Evolutionary conservation across 2,329 filamentous ascomycete species (phyloP), one percentile per base, ranked within the genome.

Genomic region (Tricladium varicosporioides): DNA sequence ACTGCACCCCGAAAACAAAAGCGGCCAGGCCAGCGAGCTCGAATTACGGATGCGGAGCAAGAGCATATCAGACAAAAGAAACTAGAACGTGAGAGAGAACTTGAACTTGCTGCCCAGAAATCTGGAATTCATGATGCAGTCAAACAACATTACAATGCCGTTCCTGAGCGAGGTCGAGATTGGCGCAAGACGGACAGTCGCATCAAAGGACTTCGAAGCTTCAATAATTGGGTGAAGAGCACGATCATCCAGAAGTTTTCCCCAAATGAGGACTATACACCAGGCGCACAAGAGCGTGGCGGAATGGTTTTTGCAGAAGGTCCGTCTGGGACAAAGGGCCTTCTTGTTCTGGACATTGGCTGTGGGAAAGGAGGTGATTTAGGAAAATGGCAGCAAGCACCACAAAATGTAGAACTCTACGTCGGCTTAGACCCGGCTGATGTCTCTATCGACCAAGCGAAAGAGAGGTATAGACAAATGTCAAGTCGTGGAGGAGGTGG

Each of bases 211-310:
- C 78, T 99, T 53, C 85, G 94, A 53, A 91, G 89, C 64, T 94
- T 96, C 79, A 99, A 99, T 77, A 99, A 99, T 74, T 99, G 94
- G 94, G 84, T 99, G 75, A 99, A 99, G 79, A 96, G 91, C 70
- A 93, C 90, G 50, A 84, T 97, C 65, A 97, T 99, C 65, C 92
- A 97, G 71, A 97, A 96, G 71, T 97, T 97, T 75, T 91, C 91
- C 4, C 89, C 89, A 0, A 86, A 87, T 62, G 89, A 93, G 71
- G 86, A 90, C 59, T 86, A 87, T 63, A 77, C 82, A 0, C 83
- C 86, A 2, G 82, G 82, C 42, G 83, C 81, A 46, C 77, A 80
- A 60, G 80, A 84, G 67, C 71, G 75, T 52, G 80, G 80, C 19
- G 68, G 67, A 1, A 67, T 66, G 58, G 50, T 63, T 8, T 70